Conservation (phyloP, 352 stramenopile species). For the Phytophthora sp. region DNA sequence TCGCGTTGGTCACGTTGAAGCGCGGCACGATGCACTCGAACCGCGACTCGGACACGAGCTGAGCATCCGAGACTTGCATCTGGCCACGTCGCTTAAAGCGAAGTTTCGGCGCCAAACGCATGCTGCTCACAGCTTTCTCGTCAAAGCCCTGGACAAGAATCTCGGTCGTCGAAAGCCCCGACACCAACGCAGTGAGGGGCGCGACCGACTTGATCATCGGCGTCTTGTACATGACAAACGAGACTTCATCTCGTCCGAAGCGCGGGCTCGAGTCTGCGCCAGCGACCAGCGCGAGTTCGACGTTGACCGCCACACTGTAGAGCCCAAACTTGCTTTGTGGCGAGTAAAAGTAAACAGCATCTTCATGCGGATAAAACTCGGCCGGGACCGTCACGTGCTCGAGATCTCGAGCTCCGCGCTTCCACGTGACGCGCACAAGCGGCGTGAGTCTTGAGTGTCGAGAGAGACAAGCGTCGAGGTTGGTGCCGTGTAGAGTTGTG, state of each 20-base stretch:
- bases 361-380: slow-evolving; percentile 68
- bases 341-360: slow-evolving; percentile 77
- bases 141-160: slow-evolving; percentile 71
- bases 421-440: slow-evolving; percentile 63
- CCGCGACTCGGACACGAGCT: slow-evolving; percentile 48
- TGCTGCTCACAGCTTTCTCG: slow-evolving; percentile 47
- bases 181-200: slow-evolving; percentile 48
- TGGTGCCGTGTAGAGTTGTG: slow-evolving; percentile 59
- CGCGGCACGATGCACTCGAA: slow-evolving; percentile 62
- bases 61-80: slow-evolving; percentile 73
- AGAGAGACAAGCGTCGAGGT: slow-evolving; percentile 62
- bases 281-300: slow-evolving; percentile 51
- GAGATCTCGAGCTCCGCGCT: slow-evolving; percentile 60
- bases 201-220: slow-evolving; percentile 61
- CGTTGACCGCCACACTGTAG: slow-evolving; percentile 62
- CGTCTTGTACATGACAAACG: slow-evolving; percentile 74
- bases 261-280: slow-evolving; percentile 16
- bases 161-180: slow-evolving; percentile 54
- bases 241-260: slow-evolving; percentile 71
- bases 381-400: slow-evolving; percentile 60
- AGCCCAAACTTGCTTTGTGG: slow-evolving; percentile 80
- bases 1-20: slow-evolving; percentile 63
- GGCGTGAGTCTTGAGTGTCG: slow-evolving; percentile 30
- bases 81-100: slow-evolving; percentile 72
- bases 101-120: slow-evolving; percentile 54